phyloP scores from a whole-genome alignment of 805 yeast genomes.

The Limtongia smithiae region DNA sequence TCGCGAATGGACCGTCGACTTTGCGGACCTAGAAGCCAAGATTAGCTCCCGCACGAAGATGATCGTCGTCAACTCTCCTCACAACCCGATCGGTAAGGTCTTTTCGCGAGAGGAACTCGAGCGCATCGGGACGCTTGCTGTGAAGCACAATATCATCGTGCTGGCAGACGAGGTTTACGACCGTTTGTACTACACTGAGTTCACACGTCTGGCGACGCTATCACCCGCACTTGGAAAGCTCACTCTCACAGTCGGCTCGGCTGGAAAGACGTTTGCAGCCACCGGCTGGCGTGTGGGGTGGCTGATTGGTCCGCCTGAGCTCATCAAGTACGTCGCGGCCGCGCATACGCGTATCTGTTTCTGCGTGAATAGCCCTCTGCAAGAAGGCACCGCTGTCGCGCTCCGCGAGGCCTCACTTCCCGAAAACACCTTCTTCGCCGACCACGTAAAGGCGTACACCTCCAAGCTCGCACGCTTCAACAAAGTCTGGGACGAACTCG shows the following conservation, averaged over 20 bases:
- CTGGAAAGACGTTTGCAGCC: constrained; percentile 97
- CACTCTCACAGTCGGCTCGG: constrained; percentile 91
- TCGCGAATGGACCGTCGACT: constrained; percentile 82
- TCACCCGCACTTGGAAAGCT: constrained; percentile 73
- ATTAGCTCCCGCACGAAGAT: constrained; percentile 75
- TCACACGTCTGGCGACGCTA: constrained; percentile 81
- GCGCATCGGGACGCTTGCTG: constrained; percentile 76
- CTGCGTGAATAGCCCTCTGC: constrained; percentile 84
- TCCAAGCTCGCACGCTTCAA: constrained; percentile 72
- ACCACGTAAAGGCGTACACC: constrained; percentile 63
- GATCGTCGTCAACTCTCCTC: constrained; percentile 88
- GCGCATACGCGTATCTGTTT: constrained; percentile 96
- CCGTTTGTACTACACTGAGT: constrained; percentile 69
- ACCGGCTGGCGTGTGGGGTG: constrained; percentile 99
- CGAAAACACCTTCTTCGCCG: constrained; percentile 61
- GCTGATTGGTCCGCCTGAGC: constrained; percentile 81
- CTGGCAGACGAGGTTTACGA: constrained; percentile 96
- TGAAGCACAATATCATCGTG: constrained; percentile 75
- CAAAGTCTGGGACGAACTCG: constrained; percentile 76
- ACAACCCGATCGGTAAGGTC: constrained; percentile 91
- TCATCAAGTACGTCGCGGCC: constrained; percentile 72
- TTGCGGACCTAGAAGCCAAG: constrained; percentile 67
- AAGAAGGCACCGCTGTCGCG: constrained; percentile 85
- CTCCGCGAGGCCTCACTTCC: constrained; percentile 51
- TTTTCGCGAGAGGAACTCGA: constrained; percentile 71